Base-by-base conservation (phyloP, 371 early-diverging fungal genomes). In the Cokeromyces recurvatus region DNA sequence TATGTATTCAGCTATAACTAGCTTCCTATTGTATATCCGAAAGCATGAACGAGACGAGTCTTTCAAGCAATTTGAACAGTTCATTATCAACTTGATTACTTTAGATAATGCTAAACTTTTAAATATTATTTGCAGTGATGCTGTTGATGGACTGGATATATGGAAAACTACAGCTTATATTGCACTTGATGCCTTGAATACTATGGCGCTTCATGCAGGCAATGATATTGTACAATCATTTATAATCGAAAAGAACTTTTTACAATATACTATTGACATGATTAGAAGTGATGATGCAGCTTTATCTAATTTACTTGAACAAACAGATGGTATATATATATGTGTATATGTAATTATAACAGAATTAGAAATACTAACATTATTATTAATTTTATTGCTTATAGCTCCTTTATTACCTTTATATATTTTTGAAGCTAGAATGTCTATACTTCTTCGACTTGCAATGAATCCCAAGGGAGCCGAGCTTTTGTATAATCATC, bases 81-180 rank as follows among this genome's bases (percentile, higher is more conserved):
- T 46, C 23, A 71, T 76, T 38, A 54, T 74, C 9, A 51, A 65
- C 3, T 31, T 54, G n/a, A 57, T 78, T 29, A 50, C 68, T 9
- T 62, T 71, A 4, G 60, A 78, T 25, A 82, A 91, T 11, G 83
- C 88, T 29, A 69, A 74, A 10, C 58, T 94, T 27, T 64, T 93
- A 11, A 85, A 86, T 43, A 64, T 68, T 0, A 56, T 91, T 3
- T 84, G 89, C 53, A 66, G 73, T 1, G 97, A 97, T 65, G 95
- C 95, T 0, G 78, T 81, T 0, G 85, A 89, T 52, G 90, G 86
- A 6, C 72, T 78, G 22, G 83, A 78, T 35, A 82, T 89, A 7
- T 90, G 92, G 87, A 86, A 90, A 52, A 86, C 91, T 3, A 85
- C 91, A 0, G 90, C 97, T 0, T 90, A 87, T 38, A 77, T 86